Percentiles rank a stretch among this genome's conserved stretches.
Conservation (phyloP, 192 early-diverging fungal genomes). For the Phycomyces nitens region DNA sequence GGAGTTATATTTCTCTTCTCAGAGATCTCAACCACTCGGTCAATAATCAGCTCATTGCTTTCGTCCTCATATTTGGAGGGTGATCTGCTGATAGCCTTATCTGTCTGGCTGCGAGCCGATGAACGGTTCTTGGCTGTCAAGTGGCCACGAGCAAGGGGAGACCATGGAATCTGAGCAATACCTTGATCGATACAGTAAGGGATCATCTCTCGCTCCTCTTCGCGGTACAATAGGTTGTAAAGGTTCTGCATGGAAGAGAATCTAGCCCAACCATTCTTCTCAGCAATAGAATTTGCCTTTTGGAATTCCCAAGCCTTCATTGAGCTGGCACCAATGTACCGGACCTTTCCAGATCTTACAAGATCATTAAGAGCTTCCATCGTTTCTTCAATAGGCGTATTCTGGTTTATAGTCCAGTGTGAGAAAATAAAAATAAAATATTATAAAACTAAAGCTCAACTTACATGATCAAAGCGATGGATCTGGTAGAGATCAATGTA, state of each 20-base stretch:
- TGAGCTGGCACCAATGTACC: constrained; percentile 38
- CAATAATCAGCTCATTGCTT: constrained; percentile 10
- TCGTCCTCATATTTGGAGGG: not conserved
- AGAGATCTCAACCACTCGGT: constrained; percentile 24
- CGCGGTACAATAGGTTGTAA: constrained; percentile 39
- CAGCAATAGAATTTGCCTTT: constrained; percentile 35
- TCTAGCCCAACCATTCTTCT: constrained; percentile 36
- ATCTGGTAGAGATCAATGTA: constrained; percentile 74
- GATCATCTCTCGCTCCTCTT: constrained; percentile 41
- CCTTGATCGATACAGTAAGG: constrained; percentile 32
- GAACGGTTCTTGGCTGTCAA: constrained; percentile 24
- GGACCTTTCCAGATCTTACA: constrained; percentile 57
- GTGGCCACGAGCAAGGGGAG: constrained; percentile 29
- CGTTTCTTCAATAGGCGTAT: constrained; percentile 64
- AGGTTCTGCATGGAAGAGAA: constrained; percentile 26
- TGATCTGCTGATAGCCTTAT: not conserved
- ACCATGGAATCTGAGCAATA: constrained; percentile 27
- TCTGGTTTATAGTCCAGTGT: not conserved
- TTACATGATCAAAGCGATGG: constrained; percentile 57
- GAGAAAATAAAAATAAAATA: not conserved
- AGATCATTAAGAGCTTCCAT: constrained; percentile 68
- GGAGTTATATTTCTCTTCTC: constrained; percentile 15
- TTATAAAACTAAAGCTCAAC: no score
- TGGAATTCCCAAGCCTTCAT: constrained; percentile 41
- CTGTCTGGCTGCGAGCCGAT: constrained; percentile 1